A percentile compares a stretch with the other conserved stretches of the same genome.
These are phyloP conservation scores for Euphorbia pulcherrima DNA, from an alignment of 345 rosid species.

Conservation along the genomic window DNA sequence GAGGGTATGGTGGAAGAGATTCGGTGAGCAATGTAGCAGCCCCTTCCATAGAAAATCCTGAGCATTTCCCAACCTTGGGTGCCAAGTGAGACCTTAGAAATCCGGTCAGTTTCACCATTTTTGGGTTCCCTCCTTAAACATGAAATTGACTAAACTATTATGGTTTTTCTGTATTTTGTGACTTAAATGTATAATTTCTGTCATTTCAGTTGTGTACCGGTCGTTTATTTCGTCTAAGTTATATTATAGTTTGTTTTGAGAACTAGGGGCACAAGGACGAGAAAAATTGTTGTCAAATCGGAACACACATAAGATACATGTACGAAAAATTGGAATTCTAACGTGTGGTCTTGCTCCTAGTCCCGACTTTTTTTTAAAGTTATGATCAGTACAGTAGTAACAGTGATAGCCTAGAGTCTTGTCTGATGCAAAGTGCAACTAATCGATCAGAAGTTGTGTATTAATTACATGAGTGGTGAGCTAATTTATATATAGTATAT, in stretches of 20 bases:
- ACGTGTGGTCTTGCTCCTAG: no score
- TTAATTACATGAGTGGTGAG: no score
- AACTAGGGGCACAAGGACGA: conserved; percentile 19
- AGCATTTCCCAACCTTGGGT: conserved; percentile 71
- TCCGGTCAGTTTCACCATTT: conserved; percentile 17
- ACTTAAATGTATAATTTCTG: conserved; percentile 37
- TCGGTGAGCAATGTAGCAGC: conserved; percentile 29
- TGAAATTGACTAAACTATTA: conserved; percentile 37
- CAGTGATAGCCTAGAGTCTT: no score
- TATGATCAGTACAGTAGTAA: no score
- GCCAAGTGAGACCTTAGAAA: conserved; percentile 39
- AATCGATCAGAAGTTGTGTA: no score
- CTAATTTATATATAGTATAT: no score
- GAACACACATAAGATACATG: no score
- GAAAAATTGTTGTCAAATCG: conserved; percentile 12
- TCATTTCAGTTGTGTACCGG: conserved; percentile 16
- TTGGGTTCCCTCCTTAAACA: conserved; percentile 26
- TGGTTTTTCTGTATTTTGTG: conserved; percentile 32
- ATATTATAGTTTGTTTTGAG: conserved; percentile 17
- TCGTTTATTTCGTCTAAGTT: conserved; percentile 11
- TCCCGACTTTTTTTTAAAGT: no score
- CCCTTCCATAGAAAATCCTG: conserved; percentile 58
- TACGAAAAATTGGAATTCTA: no score
- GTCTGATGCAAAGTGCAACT: no score
- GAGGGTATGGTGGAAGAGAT: conserved; percentile 34